These are phyloP conservation scores for Coemansia sp. DNA, from an alignment of 192 early-diverging fungal genomes.

Conservation along the genomic window DNA sequence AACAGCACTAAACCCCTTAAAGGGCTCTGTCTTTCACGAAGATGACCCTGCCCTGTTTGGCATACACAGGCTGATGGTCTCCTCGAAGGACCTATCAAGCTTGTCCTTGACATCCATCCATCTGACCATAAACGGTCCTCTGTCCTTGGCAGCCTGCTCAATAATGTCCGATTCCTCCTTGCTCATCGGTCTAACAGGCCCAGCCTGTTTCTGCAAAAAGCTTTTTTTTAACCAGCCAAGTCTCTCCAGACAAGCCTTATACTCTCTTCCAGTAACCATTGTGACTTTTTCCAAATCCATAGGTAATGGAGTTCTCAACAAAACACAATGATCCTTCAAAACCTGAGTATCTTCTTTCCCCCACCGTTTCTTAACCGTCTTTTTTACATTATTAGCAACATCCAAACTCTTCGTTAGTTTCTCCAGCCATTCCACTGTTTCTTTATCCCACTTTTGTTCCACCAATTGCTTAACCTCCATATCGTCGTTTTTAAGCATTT, in stretches of 20 bases:
- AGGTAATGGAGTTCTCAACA: not conserved
- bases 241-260: not conserved
- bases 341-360: not conserved
- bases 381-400: not conserved
- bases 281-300: not conserved
- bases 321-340: slow-evolving; percentile 3
- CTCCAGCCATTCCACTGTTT: not conserved
- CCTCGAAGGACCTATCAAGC: slow-evolving; percentile 10
- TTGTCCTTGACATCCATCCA: slow-evolving; percentile 21
- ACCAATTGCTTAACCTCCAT: not conserved
- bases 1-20: too few relatives aligned
- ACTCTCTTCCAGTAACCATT: not conserved
- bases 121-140: not conserved
- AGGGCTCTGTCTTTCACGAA: too few relatives aligned
- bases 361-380: not conserved
- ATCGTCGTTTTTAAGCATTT: not conserved
- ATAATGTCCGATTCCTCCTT: slow-evolving; percentile 5
- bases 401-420: not conserved
- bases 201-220: not conserved
- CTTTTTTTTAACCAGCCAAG: not conserved
- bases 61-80: not conserved
- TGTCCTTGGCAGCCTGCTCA: not conserved
- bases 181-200: not conserved
- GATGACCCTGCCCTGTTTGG: too few relatives aligned
- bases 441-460: slow-evolving; percentile 1